Percentiles rank a stretch among this genome's conserved stretches.
phyloP scores from a whole-genome alignment of 2,329 filamentous ascomycete species.

The Aureobasidium subglaciale region DNA sequence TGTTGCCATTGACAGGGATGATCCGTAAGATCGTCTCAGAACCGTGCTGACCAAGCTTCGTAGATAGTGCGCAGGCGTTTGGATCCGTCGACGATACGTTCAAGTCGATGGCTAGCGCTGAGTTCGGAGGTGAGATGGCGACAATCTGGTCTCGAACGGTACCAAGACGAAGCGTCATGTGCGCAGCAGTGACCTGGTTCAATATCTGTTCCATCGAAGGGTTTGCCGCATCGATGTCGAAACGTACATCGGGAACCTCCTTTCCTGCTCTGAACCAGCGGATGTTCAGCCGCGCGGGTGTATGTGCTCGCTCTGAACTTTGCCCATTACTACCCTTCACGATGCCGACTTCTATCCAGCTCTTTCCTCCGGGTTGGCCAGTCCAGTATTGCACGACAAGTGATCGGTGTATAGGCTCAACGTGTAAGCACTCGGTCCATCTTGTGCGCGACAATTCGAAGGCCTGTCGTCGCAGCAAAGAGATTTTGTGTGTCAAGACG shows the following conservation, averaged over 20 bases:
- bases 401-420: conserved; percentile 74
- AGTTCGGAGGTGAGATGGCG: conserved; percentile 49
- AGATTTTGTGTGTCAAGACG: conserved; percentile 83
- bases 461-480: conserved; percentile 72
- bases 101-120: conserved; percentile 53
- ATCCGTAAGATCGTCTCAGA: conserved; percentile 55
- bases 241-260: conserved; percentile 61
- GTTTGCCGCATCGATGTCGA: conserved; percentile 58
- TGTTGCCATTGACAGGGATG: conserved; percentile 71
- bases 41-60: conserved; percentile 61
- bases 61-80: conserved; percentile 57
- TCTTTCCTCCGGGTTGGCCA: conserved; percentile 63
- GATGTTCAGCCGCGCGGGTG: conserved; percentile 42
- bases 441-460: conserved; percentile 58
- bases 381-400: conserved; percentile 90
- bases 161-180: conserved; percentile 65
- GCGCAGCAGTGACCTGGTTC: conserved; percentile 65
- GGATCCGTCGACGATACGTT: conserved; percentile 55
- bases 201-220: conserved; percentile 71
- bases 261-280: conserved; percentile 83
- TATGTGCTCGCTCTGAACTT: conserved; percentile 21
- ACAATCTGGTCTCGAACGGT: conserved; percentile 56
- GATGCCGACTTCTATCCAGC: conserved; percentile 84
- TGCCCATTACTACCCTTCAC: conserved; percentile 49
- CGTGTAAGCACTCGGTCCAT: conserved; percentile 71